Evolutionary conservation across 75 land plant genomes (phyloP).

Genomic region (Selaginella tamariscina): DNA sequence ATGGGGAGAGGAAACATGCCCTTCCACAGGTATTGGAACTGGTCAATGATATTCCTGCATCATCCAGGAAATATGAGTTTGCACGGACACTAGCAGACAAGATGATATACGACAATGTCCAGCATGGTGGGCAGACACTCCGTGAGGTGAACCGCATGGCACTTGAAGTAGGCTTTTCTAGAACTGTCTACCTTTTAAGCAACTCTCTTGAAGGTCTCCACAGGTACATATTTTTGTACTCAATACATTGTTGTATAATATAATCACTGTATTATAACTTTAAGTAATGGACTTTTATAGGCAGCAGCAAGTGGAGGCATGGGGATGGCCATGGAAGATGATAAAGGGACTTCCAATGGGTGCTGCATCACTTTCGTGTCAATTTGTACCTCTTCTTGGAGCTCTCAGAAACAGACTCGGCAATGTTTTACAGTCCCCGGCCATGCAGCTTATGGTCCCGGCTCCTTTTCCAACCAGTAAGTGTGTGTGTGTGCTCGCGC

Average conservation of each 20-base stretch:
- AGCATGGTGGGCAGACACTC: conserved; percentile 27
- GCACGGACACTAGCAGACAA: conserved; percentile 57
- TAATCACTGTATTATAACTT: no score
- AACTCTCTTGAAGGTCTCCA: conserved; percentile 11
- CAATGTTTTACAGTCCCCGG: conserved; percentile 11
- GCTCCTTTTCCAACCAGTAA: not conserved
- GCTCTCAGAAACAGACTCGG: conserved; percentile 10
- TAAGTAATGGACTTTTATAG: no score
- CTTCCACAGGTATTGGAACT: conserved; percentile 44
- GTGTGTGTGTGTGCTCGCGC: no score
- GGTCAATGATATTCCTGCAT: conserved; percentile 50
- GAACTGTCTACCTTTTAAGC: conserved; percentile 35
- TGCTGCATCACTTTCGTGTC: not conserved
- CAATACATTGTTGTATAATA: no score
- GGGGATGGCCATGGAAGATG: conserved; percentile 27
- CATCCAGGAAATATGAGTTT: conserved; percentile 68
- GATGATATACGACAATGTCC: conserved; percentile 46
- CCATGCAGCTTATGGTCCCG: not conserved
- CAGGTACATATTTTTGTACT: no score
- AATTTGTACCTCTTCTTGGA: conserved; percentile 13
- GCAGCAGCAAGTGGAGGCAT: conserved; percentile 18
- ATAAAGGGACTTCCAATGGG: conserved; percentile 24
- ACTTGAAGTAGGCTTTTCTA: conserved; percentile 42
- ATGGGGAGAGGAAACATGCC: no score
- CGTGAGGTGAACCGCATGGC: conserved; percentile 48